Conservation (phyloP, 2,329 filamentous ascomycete genomes). For the Venturia nashicola region DNA sequence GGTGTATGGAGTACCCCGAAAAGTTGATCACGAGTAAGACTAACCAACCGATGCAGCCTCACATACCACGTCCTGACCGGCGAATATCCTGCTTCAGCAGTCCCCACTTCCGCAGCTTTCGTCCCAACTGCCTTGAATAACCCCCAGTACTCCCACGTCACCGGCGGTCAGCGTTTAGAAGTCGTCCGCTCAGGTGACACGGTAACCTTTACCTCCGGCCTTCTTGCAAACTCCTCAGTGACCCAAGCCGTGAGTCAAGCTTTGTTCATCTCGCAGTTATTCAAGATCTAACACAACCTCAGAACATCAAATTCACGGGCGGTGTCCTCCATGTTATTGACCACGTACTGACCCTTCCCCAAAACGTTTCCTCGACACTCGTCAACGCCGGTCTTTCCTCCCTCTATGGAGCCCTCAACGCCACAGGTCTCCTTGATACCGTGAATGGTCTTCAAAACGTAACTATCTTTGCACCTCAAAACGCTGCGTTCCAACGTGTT, state of each 20-base stretch:
- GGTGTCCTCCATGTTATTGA: constrained; percentile 37
- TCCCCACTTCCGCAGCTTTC: constrained; percentile 31
- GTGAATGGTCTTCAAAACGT: constrained; percentile 7
- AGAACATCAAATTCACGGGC: constrained; percentile 32
- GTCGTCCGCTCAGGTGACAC: constrained; percentile 28
- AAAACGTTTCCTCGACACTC: not conserved
- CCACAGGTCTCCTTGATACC: not conserved
- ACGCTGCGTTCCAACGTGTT: constrained; percentile 7
- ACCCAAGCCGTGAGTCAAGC: constrained; percentile 31
- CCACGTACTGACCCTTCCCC: constrained; percentile 28
- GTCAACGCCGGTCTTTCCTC: constrained; percentile 3
- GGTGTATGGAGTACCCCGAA: constrained; percentile 16
- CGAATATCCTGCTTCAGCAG: constrained; percentile 26
- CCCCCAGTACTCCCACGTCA: constrained; percentile 43
- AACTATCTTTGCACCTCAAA: constrained; percentile 10
- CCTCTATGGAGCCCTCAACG: constrained; percentile 4
- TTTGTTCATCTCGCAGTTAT: not conserved
- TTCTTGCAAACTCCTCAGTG: constrained; percentile 38
- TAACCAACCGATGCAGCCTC: constrained; percentile 18
- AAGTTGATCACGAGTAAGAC: too few relatives aligned
- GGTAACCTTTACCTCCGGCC: constrained; percentile 40
- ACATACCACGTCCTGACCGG: constrained; percentile 48
- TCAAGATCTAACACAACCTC: not conserved
- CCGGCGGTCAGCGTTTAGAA: constrained; percentile 46
- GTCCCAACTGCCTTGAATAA: constrained; percentile 38